Conservation (phyloP, 176 grass and related monocot species). For the Cenchrus americanus region DNA sequence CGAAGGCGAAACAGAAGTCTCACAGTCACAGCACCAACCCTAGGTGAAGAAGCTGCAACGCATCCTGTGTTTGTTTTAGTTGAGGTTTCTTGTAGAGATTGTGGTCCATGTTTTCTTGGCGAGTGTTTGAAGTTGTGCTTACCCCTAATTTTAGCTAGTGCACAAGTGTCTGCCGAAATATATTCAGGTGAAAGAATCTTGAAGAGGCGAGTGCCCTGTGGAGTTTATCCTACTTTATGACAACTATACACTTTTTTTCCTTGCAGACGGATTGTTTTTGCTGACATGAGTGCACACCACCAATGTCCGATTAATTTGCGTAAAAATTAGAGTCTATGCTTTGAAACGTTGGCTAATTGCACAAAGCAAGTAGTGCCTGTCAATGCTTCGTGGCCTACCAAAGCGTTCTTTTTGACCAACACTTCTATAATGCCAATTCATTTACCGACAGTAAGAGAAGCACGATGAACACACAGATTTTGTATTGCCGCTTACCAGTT, state of each 20-base stretch:
- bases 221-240: not conserved
- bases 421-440: not conserved
- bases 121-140: conserved; percentile 5
- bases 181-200: not conserved
- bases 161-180: not conserved
- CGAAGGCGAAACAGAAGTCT: conserved; percentile 71
- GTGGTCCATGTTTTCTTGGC: conserved; percentile 37
- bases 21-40: conserved; percentile 45
- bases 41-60: conserved; percentile 36
- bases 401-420: not conserved
- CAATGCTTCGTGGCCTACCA: not conserved
- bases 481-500: not conserved
- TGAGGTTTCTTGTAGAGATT: conserved; percentile 38
- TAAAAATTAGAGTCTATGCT: not conserved
- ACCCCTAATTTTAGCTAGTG: conserved; percentile 24
- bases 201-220: not conserved
- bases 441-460: not conserved
- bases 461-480: not conserved
- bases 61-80: not conserved
- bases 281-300: not conserved
- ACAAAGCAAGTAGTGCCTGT: not conserved
- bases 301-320: not conserved
- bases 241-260: conserved; percentile 2
- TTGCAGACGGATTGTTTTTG: not conserved
- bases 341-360: not conserved